phyloP scores from a whole-genome alignment of 2,329 filamentous ascomycete genomes.

The Penicillium sp. region DNA sequence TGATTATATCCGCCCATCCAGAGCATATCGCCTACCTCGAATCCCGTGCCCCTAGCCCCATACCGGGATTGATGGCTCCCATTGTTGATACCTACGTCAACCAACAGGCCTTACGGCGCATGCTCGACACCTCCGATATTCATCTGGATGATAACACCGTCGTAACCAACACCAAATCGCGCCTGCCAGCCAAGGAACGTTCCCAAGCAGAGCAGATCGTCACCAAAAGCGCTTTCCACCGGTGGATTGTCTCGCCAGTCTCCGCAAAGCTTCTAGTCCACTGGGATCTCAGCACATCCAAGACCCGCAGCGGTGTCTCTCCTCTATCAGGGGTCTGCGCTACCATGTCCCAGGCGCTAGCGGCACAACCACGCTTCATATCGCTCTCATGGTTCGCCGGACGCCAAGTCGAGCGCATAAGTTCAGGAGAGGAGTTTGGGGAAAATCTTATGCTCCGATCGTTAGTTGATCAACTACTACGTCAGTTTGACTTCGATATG shows the following conservation, averaged over 20 bases:
- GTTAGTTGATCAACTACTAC: neutral
- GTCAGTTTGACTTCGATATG: slow-evolving; percentile 1
- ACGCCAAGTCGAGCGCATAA: neutral
- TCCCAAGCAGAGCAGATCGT: neutral
- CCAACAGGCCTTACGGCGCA: neutral
- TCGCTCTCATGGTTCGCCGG: neutral
- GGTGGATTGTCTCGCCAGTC: neutral
- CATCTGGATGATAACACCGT: neutral
- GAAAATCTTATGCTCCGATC: neutral
- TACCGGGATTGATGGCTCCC: neutral
- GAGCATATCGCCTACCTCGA: neutral
- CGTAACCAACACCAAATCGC: neutral
- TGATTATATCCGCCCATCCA: neutral
- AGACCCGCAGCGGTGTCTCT: neutral
- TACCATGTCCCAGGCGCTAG: neutral
- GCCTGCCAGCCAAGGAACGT: neutral
- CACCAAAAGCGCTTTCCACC: neutral
- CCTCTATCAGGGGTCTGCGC: neutral
- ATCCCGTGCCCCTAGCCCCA: neutral
- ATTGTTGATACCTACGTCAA: neutral
- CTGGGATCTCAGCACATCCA: neutral
- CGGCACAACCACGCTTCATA: neutral
- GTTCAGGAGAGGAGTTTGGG: neutral
- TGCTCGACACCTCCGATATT: neutral
- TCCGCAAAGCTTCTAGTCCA: neutral